Evolutionary conservation across 2,329 filamentous ascomycete species (phyloP).

Genomic region (Cadophora gregata): DNA sequence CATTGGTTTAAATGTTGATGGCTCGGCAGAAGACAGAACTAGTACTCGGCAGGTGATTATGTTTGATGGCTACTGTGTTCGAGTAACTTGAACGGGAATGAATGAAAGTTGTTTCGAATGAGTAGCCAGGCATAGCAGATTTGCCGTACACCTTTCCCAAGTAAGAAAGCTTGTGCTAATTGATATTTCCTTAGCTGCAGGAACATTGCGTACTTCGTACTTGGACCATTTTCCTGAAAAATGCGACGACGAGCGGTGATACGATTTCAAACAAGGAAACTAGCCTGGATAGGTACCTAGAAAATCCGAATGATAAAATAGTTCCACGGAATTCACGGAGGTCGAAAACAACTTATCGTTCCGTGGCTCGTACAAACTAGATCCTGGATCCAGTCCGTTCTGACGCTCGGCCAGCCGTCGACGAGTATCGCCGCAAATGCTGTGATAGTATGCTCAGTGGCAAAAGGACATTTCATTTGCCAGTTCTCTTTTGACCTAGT

Average conservation of each 20-base stretch:
- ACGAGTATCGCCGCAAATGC: not conserved
- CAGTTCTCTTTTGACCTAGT: slow-evolving; percentile 14
- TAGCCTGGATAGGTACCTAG: not conserved
- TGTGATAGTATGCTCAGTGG: not conserved
- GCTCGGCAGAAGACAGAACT: no score
- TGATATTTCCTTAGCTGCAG: not conserved
- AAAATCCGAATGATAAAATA: not conserved
- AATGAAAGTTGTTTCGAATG: no score
- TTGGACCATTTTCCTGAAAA: no score
- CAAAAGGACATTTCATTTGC: not conserved
- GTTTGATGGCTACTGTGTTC: no score
- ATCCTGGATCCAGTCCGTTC: no score
- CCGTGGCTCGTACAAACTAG: not conserved
- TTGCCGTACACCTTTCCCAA: no score
- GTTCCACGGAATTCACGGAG: not conserved
- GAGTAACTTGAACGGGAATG: no score
- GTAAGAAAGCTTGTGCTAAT: no score
- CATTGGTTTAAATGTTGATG: no score
- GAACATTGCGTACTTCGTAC: no score
- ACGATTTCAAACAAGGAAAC: not conserved
- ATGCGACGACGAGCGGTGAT: not conserved
- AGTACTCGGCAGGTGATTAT: no score
- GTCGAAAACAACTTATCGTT: not conserved
- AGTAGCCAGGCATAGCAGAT: no score
- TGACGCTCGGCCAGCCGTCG: not conserved